Percentiles rank a stretch among this genome's conserved stretches.
Evolutionary conservation across 1,284 basidiomycete genomes (phyloP).

Genomic region (Salmacisia buchloeana): DNA sequence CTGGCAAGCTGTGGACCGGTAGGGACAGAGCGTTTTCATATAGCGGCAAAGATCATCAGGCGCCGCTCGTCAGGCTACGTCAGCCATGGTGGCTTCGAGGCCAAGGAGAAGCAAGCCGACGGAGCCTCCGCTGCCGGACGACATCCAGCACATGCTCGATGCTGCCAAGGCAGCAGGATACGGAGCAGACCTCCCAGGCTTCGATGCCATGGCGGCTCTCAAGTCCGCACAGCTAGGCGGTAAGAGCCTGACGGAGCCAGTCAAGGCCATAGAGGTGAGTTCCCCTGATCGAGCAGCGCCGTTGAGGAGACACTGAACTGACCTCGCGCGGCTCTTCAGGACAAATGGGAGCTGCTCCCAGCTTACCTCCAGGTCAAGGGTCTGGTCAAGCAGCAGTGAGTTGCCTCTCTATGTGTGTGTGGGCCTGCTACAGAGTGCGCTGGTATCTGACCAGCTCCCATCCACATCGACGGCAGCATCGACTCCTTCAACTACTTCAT

Average conservation of each 20-base stretch:
- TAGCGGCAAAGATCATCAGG: no score
- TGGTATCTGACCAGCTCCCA: neutral
- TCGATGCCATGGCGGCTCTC: constrained; percentile 4
- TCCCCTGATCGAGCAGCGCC: no score
- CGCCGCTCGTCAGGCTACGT: no score
- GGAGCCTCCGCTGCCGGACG: no score
- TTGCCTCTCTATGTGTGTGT: neutral
- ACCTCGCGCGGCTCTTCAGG: constrained; percentile 9
- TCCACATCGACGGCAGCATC: constrained; percentile 54
- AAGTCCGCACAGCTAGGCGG: constrained; percentile 20
- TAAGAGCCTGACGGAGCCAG: constrained; percentile 53
- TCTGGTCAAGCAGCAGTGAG: constrained; percentile 70
- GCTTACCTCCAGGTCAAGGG: constrained; percentile 50
- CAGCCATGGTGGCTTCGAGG: no score
- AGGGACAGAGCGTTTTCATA: no score
- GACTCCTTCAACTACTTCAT: constrained; percentile 99
- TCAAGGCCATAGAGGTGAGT: constrained; percentile 57
- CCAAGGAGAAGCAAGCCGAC: no score
- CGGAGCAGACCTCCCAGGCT: neutral
- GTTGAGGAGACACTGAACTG: neutral
- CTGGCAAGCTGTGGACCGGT: no score
- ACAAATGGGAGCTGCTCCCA: constrained; percentile 49
- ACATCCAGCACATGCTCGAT: neutral
- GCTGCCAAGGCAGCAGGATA: neutral
- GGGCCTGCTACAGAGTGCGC: neutral